Percentiles rank a stretch among this genome's conserved stretches.
Conservation (phyloP, 169 alveolate species). For the Plasmodium billcollinsi region DNA sequence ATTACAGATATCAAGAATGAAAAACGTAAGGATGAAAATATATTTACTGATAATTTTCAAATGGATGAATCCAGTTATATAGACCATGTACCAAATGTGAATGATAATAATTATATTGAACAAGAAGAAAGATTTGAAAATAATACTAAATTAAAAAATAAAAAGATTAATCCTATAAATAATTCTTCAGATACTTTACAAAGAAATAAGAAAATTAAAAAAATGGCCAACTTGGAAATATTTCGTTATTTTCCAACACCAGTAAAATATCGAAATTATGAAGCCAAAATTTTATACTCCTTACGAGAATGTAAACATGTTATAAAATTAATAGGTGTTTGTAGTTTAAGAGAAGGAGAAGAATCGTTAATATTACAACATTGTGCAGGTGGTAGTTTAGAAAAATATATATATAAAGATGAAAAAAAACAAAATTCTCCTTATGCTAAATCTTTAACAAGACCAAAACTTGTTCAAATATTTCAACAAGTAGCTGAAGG, state of each 20-base stretch:
- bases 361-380: slow-evolving; percentile 78
- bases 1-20: background rate
- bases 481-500: slow-evolving; percentile 82
- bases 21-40: background rate
- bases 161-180: background rate
- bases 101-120: too few species aligned
- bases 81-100: background rate
- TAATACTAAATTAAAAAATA: background rate
- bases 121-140: slow-evolving; percentile 1
- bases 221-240: slow-evolving; percentile 70
- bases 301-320: slow-evolving; percentile 74
- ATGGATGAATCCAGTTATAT: background rate
- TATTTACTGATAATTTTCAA: background rate
- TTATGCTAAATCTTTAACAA: slow-evolving; percentile 51
- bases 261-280: slow-evolving; percentile 80
- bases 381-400: slow-evolving; percentile 84
- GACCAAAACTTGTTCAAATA: slow-evolving; percentile 78
- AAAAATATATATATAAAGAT: slow-evolving; percentile 73
- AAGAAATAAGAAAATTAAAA: slow-evolving; percentile 74
- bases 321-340: slow-evolving; percentile 76
- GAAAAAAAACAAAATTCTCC: slow-evolving; percentile 40
- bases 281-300: slow-evolving; percentile 77
- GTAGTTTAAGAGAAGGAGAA: slow-evolving; percentile 77
- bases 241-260: slow-evolving; percentile 82
- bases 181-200: slow-evolving; percentile 56